These are phyloP conservation scores for Voacanga thouarsii DNA, from an alignment of 257 asterid genomes.

Conservation along the genomic window DNA sequence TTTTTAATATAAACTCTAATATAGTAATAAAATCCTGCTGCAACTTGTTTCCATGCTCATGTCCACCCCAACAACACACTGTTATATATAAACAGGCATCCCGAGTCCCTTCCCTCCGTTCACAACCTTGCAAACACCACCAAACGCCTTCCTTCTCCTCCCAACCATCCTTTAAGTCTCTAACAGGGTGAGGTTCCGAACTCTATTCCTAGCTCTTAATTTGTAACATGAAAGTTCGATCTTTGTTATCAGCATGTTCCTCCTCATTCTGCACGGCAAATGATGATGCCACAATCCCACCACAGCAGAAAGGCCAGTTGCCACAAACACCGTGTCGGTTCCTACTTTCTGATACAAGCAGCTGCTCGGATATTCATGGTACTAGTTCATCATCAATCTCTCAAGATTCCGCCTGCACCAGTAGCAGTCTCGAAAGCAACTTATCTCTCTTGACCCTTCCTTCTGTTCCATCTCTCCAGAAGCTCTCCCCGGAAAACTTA, in stretches of 20 bases:
- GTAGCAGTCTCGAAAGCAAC: slow-evolving; percentile 53
- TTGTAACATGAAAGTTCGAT: slow-evolving; percentile 47
- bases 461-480: slow-evolving; percentile 78
- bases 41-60: slow-evolving; percentile 5
- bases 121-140: neutral
- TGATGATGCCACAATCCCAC: slow-evolving; percentile 13
- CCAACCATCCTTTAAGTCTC: too few species aligned
- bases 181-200: too few species aligned
- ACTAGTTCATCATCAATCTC: slow-evolving; percentile 32
- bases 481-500: slow-evolving; percentile 32
- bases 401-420: slow-evolving; percentile 30
- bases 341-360: slow-evolving; percentile 36
- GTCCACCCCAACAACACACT: neutral
- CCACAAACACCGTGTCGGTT: slow-evolving; percentile 22
- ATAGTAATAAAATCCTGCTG: neutral
- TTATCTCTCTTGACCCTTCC: slow-evolving; percentile 73
- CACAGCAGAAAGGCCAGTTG: neutral
- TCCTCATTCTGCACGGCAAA: slow-evolving; percentile 35
- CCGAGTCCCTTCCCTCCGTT: neutral
- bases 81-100: slow-evolving; percentile 5
- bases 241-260: slow-evolving; percentile 60
- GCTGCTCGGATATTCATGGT: slow-evolving; percentile 28
- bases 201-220: neutral
- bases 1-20: too few species aligned
- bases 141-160: neutral